Evolutionary conservation across 1,284 basidiomycete genomes (phyloP).

Genomic region (Hypsizygus ulmarius): DNA sequence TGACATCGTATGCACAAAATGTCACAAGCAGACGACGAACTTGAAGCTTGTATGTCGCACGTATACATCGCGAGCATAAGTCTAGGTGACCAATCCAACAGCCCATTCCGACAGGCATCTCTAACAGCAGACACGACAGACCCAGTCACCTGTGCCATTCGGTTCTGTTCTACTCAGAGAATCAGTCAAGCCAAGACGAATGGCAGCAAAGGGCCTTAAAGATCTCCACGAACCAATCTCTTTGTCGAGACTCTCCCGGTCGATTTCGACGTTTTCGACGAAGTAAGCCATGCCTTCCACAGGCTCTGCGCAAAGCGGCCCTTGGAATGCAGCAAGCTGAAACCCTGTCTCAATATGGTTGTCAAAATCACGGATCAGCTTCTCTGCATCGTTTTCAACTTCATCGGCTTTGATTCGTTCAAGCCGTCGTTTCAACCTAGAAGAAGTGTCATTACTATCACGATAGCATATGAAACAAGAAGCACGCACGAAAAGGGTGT

Average conservation of each 20-base stretch:
- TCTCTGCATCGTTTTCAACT: slow-evolving; percentile 30
- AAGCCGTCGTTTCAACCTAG: slow-evolving; percentile 50
- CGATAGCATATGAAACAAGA: slow-evolving; percentile 5
- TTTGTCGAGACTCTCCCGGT: slow-evolving; percentile 57
- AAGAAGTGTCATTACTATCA: slow-evolving; percentile 14
- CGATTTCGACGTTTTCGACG: slow-evolving; percentile 73
- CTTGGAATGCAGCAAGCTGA: slow-evolving; percentile 91
- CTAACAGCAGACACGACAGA: slow-evolving; percentile 87
- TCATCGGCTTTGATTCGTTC: slow-evolving; percentile 39
- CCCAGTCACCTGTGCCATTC: slow-evolving; percentile 77
- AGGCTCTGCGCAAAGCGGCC: slow-evolving; percentile 94
- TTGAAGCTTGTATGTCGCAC: slow-evolving; percentile 97
- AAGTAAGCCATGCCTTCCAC: slow-evolving; percentile 93
- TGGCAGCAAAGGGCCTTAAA: slow-evolving; percentile 2
- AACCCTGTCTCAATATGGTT: slow-evolving; percentile 90
- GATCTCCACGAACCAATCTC: slow-evolving; percentile 52
- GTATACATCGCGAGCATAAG: slow-evolving; percentile 98
- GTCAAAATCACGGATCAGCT: slow-evolving; percentile 62
- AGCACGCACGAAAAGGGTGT: slow-evolving; percentile 53
- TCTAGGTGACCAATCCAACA: slow-evolving; percentile 97
- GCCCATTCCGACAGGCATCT: slow-evolving; percentile 85
- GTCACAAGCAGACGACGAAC: slow-evolving; percentile 46
- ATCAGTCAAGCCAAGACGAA: slow-evolving; percentile 13
- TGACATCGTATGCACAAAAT: slow-evolving; percentile 3
- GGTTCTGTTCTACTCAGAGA: slow-evolving; percentile 53